Evolutionary conservation across 2,329 filamentous ascomycete genomes (phyloP), one percentile per base, ranked within the genome.

Genomic region (Exophiala phaeomuriformis): DNA sequence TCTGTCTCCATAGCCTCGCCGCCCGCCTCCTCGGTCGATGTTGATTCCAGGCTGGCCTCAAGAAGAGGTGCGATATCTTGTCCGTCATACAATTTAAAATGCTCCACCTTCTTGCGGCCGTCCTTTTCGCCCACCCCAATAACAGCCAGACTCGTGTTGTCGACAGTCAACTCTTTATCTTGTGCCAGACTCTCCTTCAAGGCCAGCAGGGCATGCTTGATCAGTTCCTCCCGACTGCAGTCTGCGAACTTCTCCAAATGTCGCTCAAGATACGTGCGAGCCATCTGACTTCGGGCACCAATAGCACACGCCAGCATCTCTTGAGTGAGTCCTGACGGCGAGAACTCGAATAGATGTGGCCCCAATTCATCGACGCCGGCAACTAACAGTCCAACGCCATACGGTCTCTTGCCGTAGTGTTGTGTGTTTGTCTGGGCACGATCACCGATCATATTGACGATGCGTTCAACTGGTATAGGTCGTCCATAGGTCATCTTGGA

Each of bases 381-480:
- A 49, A 97, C 86, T 56, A 98, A 78, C 59, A 97, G 77, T 8
- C 93, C 91, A 4, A 98, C 91, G 67, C 91, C 91, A 73, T 98
- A 98, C 9, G 91, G 91, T 65, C 93, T 85, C 75, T 89, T 91
- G 69, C 91, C 91, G 77, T 96, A 96, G 68, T 95, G 85, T 75
- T 98, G 93, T 42, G 93, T 98, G 79, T 97, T 97, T 67, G 86
- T 86, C 78, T 98, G 93, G 46, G 93, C 93, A 73, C 95, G 93
- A 71, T 95, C 90, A 65, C 88, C 91, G 68, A 98, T 96, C 73
- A 91, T 86, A 61, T 84, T 81, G 63, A 95, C 90, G 65, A 97
- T 88, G 59, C 87, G 86, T 67, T 89, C 85, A 68, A 97, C 78
- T 32, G 90, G 88, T 69, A 98, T 93, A 63, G 90, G 84, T 63